Evolutionary conservation across 306 rosid genomes (phyloP).

Genomic region (Cicer judaicum): DNA sequence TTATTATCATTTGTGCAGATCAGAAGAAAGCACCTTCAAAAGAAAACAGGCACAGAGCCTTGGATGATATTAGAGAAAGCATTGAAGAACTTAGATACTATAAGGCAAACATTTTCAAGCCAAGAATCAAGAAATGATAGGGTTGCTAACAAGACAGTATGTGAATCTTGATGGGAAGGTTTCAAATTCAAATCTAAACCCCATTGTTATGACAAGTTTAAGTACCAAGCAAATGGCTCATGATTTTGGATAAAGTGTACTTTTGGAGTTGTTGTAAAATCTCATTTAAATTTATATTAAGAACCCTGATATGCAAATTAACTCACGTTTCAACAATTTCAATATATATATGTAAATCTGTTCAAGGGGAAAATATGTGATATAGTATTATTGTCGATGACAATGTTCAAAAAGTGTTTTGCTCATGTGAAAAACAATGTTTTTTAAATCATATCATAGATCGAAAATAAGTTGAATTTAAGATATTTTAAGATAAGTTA

Average conservation of each 20-base stretch:
- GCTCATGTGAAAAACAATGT: neutral
- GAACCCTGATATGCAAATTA: constrained; percentile 5
- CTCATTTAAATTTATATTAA: constrained; percentile 16
- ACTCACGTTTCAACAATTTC: constrained; percentile 4
- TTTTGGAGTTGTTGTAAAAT: constrained; percentile 32
- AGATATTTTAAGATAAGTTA: too few species aligned
- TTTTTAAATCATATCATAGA: neutral
- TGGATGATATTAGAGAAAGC: constrained; percentile 96
- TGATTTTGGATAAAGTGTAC: constrained; percentile 32
- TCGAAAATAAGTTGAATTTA: too few species aligned
- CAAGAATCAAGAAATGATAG: constrained; percentile 61
- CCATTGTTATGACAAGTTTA: constrained; percentile 23
- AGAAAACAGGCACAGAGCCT: constrained; percentile 81
- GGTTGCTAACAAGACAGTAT: constrained; percentile 26
- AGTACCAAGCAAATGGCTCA: constrained; percentile 5
- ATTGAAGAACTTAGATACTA: constrained; percentile 79
- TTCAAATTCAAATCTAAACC: constrained; percentile 23
- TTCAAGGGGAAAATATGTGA: constrained; percentile 18
- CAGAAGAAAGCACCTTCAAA: constrained; percentile 69
- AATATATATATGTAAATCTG: constrained; percentile 1
- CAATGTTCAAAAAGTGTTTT: neutral
- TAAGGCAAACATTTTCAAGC: constrained; percentile 77
- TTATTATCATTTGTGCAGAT: constrained; percentile 59
- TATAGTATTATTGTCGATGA: neutral
- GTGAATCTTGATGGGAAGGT: constrained; percentile 34